phyloP scores from a whole-genome alignment of 2,329 filamentous ascomycete species.

The Ceratocystiopsis brevicomis region DNA sequence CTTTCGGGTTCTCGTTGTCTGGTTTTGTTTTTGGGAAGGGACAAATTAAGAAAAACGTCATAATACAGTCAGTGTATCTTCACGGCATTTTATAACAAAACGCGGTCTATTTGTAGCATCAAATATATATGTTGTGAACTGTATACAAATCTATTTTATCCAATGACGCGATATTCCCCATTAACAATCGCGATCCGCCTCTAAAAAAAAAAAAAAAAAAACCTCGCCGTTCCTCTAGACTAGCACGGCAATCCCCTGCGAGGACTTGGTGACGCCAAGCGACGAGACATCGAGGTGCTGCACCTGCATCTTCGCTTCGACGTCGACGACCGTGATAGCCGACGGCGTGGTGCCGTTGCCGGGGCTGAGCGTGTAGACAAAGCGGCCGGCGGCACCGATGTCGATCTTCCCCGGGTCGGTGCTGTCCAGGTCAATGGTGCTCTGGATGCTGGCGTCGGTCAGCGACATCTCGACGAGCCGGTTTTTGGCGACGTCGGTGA shows the following conservation, averaged over 20 bases:
- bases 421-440: conserved; percentile 24
- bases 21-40: no score
- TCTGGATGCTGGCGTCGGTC: conserved; percentile 23
- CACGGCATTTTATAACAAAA: no score
- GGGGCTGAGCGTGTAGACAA: conserved; percentile 37
- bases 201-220: no score
- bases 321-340: conserved; percentile 21
- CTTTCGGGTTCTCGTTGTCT: no score
- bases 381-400: conserved; percentile 29
- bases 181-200: no score
- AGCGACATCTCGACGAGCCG: conserved; percentile 37
- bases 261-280: conserved; percentile 11
- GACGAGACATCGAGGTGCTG: conserved; percentile 16
- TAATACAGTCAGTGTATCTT: no score
- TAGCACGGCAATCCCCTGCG: conserved; percentile 16
- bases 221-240: neutral
- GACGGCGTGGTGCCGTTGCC: conserved; percentile 26
- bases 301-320: conserved; percentile 12
- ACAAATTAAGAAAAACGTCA: no score
- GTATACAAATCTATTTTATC: no score
- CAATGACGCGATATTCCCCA: no score
- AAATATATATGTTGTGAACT: no score
- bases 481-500: conserved; percentile 35
- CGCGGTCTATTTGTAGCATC: no score
- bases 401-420: conserved; percentile 37